phyloP scores from a whole-genome alignment of 352 stramenopile genomes.

The Pythium dissimile region DNA sequence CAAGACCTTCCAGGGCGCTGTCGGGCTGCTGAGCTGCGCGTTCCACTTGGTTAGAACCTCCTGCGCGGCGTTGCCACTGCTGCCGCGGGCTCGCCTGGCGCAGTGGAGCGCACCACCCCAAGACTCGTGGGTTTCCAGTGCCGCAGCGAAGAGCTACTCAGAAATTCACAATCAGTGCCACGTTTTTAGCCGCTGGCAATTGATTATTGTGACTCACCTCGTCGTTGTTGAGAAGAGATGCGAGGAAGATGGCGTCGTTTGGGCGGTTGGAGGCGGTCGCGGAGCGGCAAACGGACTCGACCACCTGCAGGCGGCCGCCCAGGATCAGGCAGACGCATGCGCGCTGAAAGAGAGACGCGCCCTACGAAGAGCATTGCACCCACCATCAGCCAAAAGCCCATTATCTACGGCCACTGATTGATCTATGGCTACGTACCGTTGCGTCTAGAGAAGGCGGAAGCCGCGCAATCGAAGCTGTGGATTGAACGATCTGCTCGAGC shows the following conservation, averaged over 20 bases:
- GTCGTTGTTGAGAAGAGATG: conserved; percentile 41
- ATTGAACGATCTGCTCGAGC: conserved; percentile 31
- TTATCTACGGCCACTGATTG: too few species aligned
- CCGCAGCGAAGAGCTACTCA: conserved; percentile 20
- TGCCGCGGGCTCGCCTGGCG: neutral
- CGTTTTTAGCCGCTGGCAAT: neutral
- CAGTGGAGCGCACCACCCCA: conserved; percentile 11
- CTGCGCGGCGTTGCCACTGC: neutral
- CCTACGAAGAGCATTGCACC: conserved; percentile 33
- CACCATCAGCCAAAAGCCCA: too few species aligned
- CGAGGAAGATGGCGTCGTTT: conserved; percentile 55
- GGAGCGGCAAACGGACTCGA: conserved; percentile 23
- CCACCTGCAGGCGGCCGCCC: conserved; percentile 17
- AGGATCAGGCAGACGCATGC: conserved; percentile 43
- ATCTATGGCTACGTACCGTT: conserved; percentile 25
- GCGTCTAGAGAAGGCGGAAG: conserved; percentile 30
- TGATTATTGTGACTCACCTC: conserved; percentile 18
- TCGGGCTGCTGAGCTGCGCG: conserved; percentile 7
- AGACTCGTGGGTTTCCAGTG: neutral
- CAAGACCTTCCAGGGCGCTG: conserved; percentile 17
- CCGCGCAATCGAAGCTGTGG: conserved; percentile 11
- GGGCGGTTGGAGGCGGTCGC: conserved; percentile 21
- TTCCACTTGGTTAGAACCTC: conserved; percentile 22
- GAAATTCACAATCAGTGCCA: neutral
- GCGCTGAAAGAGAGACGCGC: conserved; percentile 54